Evolutionary conservation across 495 filamentous ascomycete genomes (phyloP), one percentile per base, ranked within the genome.

Genomic region (Penicillium riverlandense): DNA sequence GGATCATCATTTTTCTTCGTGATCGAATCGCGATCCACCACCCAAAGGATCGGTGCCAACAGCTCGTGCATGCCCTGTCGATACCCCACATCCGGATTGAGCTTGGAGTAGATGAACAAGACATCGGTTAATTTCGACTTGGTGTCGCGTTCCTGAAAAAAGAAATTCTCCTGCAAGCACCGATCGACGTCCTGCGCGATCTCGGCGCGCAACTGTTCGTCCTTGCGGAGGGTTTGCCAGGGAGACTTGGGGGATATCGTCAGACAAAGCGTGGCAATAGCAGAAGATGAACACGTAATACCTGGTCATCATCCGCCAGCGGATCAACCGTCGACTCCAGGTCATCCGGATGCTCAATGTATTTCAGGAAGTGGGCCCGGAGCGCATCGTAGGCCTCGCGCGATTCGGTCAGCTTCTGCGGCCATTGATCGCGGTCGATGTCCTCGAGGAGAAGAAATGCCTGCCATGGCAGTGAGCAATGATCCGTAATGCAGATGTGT

Each of bases 1-100:
- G 74, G 40, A 36, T 75, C 69, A 32, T 69, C 69, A 3, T 70
- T 51, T 11, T 61, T 33, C 22, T 38, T 48, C 7, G 39, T 48
- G 7, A 48, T 38, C 13, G 63, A 83, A 63, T 98, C 92, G 45
- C 82, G 75, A 42, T 88, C 82, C 10, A 98, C 70, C 8, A 88
- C 86, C 82, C 89, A 95, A 8, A 97, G 67, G 28, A 98, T 81
- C 4, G 94, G 91, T 1, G 91, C 92, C 13, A 96, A 71, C 15
- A 98, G 62, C 62, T 98, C 92, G 58, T 98, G 92, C 90, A 98
- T 97, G 12, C 92, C 92, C 67, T 98, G 92, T 22, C 94, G 80
- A 54, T 98, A 98, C 12, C 90, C 84, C 35, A 91, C 70, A 52
- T 85, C 83, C 10, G 83, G 86, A 52, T 96, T 91, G 36, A 96